A percentile compares a stretch with the other conserved stretches of the same genome.
These are phyloP conservation scores for Paramecium pentaurelia DNA, from an alignment of 73 alveolate species.

Conservation along the genomic window DNA sequence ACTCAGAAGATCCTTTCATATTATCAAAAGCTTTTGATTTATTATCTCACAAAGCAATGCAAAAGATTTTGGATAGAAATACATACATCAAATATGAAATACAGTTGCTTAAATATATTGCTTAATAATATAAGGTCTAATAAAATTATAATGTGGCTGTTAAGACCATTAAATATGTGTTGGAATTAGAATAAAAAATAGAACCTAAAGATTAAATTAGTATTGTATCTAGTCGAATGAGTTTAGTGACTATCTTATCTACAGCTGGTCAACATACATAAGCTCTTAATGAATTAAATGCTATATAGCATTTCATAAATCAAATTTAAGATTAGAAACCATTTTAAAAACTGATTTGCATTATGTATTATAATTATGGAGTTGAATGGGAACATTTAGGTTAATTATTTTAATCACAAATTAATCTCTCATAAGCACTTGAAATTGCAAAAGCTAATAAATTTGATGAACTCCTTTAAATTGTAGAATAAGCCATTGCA, in stretches of 20 bases:
- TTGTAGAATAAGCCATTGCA: background rate
- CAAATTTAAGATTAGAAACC: background rate
- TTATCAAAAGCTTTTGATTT: background rate
- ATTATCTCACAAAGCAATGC: background rate
- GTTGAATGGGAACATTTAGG: conserved; percentile 43
- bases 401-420: background rate
- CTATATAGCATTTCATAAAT: background rate
- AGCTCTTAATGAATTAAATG: conserved; percentile 16
- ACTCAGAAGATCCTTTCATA: background rate
- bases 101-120: background rate
- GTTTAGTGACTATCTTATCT: background rate
- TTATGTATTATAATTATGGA: conserved; percentile 41
- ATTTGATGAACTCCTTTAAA: background rate
- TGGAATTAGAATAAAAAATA: background rate
- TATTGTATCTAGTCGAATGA: background rate
- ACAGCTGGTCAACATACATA: background rate
- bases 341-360: background rate
- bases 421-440: background rate
- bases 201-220: background rate
- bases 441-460: background rate
- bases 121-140: background rate
- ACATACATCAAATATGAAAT: background rate
- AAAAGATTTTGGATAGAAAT: background rate
- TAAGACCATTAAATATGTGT: conserved; percentile 15
- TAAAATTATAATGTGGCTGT: background rate